Evolutionary conservation across 441 rosid species (phyloP).

Genomic region (Dalechampia spathulata): DNA sequence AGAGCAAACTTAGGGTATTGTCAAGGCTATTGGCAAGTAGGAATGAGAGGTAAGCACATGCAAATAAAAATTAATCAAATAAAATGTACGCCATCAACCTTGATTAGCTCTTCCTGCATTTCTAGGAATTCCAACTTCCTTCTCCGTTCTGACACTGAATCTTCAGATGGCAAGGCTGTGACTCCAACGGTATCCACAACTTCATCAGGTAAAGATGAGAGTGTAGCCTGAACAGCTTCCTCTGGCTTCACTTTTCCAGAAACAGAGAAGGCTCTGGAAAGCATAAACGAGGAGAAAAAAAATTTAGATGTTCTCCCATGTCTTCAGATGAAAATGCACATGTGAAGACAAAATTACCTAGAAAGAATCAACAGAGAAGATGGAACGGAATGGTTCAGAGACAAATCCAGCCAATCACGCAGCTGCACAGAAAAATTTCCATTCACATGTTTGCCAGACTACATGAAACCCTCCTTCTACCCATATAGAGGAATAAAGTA

Average conservation of each 20-base stretch:
- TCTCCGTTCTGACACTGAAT: conserved; percentile 73
- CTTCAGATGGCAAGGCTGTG: conserved; percentile 80
- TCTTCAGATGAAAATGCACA: conserved; percentile 4
- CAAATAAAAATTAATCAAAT: conserved; percentile 16
- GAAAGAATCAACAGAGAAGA: conserved; percentile 74
- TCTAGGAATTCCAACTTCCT: conserved; percentile 83
- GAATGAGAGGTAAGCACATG: too few relatives aligned
- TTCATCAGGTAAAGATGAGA: conserved; percentile 91
- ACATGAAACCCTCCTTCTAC: conserved; percentile 6
- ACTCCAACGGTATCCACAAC: conserved; percentile 90
- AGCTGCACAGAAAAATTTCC: conserved; percentile 40
- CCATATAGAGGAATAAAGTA: not conserved
- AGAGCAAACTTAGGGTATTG: too few relatives aligned
- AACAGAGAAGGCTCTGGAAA: conserved; percentile 65
- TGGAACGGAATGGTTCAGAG: conserved; percentile 77
- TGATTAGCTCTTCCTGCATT: conserved; percentile 89
- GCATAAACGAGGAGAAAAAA: conserved; percentile 11
- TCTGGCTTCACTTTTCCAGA: conserved; percentile 77
- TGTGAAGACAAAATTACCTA: conserved; percentile 31
- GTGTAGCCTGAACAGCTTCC: conserved; percentile 88
- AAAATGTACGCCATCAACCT: conserved; percentile 38
- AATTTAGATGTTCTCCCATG: conserved; percentile 7
- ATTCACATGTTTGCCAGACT: conserved; percentile 12
- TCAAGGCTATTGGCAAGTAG: too few relatives aligned
- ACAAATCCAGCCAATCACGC: conserved; percentile 75